Conservation (phyloP, 2,329 filamentous ascomycete species). For the Fusarium begoniae region DNA sequence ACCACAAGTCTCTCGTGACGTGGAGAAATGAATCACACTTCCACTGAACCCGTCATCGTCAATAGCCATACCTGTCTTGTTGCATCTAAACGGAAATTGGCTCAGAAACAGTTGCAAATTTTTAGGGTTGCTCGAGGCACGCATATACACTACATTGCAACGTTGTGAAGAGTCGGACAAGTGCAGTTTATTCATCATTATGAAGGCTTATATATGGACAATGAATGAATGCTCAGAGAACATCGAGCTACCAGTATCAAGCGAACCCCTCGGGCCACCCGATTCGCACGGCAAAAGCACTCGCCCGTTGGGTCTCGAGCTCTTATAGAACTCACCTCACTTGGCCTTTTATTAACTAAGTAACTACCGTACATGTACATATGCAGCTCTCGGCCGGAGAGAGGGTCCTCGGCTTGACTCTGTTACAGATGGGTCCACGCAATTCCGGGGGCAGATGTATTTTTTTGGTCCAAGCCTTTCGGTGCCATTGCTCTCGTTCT, state of each 20-base stretch:
- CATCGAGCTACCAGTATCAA: neutral
- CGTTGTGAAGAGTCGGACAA: conserved; percentile 1
- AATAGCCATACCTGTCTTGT: neutral
- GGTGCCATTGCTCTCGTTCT: neutral
- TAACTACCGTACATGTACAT: neutral
- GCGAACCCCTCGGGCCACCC: neutral
- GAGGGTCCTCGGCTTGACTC: conserved; percentile 29
- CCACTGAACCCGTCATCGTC: neutral
- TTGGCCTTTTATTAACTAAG: conserved; percentile 17
- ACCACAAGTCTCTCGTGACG: neutral
- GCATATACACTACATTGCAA: neutral
- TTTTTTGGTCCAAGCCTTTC: conserved; percentile 1
- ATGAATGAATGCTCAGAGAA: neutral
- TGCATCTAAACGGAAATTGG: neutral
- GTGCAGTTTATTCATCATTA: neutral
- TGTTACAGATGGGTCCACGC: conserved; percentile 18
- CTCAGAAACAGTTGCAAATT: too few species aligned
- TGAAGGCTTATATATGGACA: conserved; percentile 1
- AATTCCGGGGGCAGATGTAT: conserved; percentile 5
- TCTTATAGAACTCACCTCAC: conserved; percentile 3
- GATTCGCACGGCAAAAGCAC: conserved; percentile 29
- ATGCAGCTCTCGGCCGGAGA: conserved; percentile 30
- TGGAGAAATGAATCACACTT: conserved; percentile 2
- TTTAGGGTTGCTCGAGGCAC: neutral
- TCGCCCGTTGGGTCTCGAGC: neutral